Percentiles rank a stretch among this genome's conserved stretches.
phyloP scores from a whole-genome alignment of 306 rosid species.

The Begonia masoniana region DNA sequence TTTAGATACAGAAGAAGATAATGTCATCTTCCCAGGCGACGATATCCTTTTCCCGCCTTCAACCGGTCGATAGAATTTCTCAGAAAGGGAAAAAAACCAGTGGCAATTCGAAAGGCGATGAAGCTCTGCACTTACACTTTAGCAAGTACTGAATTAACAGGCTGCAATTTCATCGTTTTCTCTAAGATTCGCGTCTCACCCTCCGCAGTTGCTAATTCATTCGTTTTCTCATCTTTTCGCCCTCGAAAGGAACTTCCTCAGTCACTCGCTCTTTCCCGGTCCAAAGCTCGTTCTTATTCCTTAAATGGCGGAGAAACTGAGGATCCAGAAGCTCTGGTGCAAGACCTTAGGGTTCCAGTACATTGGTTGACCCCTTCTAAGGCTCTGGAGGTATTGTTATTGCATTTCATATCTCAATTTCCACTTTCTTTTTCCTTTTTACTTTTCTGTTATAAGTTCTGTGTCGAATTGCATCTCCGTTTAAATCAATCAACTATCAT shows the following conservation, averaged over 20 bases:
- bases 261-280: slow-evolving; percentile 12
- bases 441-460: too few species aligned
- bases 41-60: slow-evolving; percentile 15
- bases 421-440: neutral
- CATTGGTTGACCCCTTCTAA: slow-evolving; percentile 54
- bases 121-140: slow-evolving; percentile 13
- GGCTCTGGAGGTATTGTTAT: slow-evolving; percentile 47
- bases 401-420: neutral
- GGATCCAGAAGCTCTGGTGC: slow-evolving; percentile 26
- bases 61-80: neutral
- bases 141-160: slow-evolving; percentile 6
- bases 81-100: neutral
- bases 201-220: neutral
- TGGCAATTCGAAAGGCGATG: slow-evolving; percentile 7
- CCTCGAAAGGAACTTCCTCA: neutral
- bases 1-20: too few species aligned
- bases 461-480: too few species aligned
- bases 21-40: neutral
- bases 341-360: slow-evolving; percentile 63
- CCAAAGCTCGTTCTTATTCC: slow-evolving; percentile 18
- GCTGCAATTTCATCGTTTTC: slow-evolving; percentile 1
- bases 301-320: slow-evolving; percentile 13
- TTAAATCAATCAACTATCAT: neutral
- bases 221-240: slow-evolving; percentile 9
- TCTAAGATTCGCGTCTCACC: neutral